Conservation (phyloP, 73 alveolate species). For the Paramecium sonneborni region DNA sequence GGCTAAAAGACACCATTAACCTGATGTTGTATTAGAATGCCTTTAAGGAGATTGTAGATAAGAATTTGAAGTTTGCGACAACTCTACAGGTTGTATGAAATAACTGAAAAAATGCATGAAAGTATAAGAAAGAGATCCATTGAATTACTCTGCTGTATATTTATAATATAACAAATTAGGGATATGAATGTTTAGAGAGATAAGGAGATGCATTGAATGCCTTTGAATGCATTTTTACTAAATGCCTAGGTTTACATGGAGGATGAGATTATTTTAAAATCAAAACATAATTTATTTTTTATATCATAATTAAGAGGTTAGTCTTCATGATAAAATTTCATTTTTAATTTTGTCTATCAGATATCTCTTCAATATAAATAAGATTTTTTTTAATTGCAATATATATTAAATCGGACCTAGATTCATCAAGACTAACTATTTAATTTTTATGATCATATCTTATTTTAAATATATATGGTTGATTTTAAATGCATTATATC, state of each 20-base stretch:
- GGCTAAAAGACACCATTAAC: slow-evolving; percentile 11
- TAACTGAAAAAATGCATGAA: slow-evolving; percentile 5
- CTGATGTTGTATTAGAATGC: not conserved
- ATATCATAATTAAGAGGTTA: not conserved
- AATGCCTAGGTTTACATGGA: slow-evolving; percentile 23
- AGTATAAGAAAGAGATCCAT: slow-evolving; percentile 30
- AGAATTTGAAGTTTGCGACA: not conserved
- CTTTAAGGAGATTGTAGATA: not conserved
- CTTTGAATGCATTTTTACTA: not conserved
- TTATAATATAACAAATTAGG: not conserved
- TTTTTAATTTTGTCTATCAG: too few relatives aligned
- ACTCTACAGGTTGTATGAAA: not conserved
- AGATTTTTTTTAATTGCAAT: too few relatives aligned
- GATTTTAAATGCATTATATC: too few relatives aligned
- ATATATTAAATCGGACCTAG: too few relatives aligned
- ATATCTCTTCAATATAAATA: too few relatives aligned
- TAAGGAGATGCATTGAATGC: not conserved
- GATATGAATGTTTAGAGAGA: not conserved
- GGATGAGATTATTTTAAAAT: not conserved
- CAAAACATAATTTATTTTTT: not conserved
- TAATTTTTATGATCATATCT: too few relatives aligned
- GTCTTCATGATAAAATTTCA: not conserved
- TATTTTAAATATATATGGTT: too few relatives aligned
- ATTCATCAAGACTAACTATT: too few relatives aligned
- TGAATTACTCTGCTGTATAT: not conserved